A percentile compares a stretch with the other conserved stretches of the same genome.
Conservation (phyloP, 495 filamentous ascomycete species). For the Penicillium verhagenii region DNA sequence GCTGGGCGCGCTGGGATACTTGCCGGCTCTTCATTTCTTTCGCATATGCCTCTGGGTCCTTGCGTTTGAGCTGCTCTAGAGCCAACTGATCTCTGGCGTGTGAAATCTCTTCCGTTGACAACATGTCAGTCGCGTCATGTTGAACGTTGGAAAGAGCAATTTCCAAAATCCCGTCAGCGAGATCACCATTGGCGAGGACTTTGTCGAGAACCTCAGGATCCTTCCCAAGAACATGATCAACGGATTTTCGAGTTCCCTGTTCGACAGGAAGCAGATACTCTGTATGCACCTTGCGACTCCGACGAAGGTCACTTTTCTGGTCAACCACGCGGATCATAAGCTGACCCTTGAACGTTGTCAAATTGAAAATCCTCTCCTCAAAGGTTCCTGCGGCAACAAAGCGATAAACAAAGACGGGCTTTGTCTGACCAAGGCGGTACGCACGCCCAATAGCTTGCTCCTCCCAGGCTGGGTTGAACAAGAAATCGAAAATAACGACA, state of each 20-base stretch:
- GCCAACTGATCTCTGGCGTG: conserved; percentile 43
- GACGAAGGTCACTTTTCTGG: conserved; percentile 67
- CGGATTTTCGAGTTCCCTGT: conserved; percentile 36
- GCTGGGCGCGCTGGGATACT: not conserved
- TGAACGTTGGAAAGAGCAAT: conserved; percentile 60
- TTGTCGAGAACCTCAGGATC: conserved; percentile 69
- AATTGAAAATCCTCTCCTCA: conserved; percentile 69
- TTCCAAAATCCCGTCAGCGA: conserved; percentile 40
- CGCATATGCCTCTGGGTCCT: conserved; percentile 39
- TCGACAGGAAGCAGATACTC: conserved; percentile 61
- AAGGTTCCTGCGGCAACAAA: conserved; percentile 76
- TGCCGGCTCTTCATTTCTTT: conserved; percentile 4
- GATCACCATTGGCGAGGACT: conserved; percentile 47
- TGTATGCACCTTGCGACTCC: conserved; percentile 44
- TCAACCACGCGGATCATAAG: conserved; percentile 79
- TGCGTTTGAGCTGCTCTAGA: conserved; percentile 47
- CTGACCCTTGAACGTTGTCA: conserved; percentile 75
- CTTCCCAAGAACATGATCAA: conserved; percentile 56
- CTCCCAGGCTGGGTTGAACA: conserved; percentile 77
- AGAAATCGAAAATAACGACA: conserved; percentile 83
- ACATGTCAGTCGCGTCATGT: conserved; percentile 51
- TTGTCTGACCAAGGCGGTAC: conserved; percentile 83
- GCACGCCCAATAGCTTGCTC: conserved; percentile 87
- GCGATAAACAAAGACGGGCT: conserved; percentile 86
- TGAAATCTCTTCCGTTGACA: conserved; percentile 55